Conservation (phyloP, 202 grass and related monocot genomes). For the Alloteropsis angusta region DNA sequence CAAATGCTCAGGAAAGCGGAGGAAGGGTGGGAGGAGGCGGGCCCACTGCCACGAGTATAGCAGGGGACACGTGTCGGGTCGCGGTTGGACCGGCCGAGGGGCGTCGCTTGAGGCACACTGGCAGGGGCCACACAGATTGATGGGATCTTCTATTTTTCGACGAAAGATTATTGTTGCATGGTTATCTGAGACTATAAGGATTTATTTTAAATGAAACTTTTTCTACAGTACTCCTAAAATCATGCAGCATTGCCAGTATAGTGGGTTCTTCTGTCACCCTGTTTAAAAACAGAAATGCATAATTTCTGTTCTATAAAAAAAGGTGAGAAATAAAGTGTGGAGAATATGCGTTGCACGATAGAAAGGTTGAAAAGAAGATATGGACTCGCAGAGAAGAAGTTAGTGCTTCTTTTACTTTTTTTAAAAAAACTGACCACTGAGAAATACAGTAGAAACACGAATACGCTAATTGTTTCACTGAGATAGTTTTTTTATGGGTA, state of each 20-base stretch:
- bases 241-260: neutral
- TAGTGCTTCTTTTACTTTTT: too few species aligned
- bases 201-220: too few species aligned
- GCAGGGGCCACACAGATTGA: neutral
- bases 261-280: neutral
- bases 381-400: too few species aligned
- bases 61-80: neutral
- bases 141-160: too few species aligned
- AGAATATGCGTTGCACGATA: neutral
- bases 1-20: neutral
- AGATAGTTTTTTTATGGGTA: too few species aligned
- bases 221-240: neutral
- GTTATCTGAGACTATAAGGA: too few species aligned
- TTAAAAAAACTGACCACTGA: too few species aligned
- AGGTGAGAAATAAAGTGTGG: neutral
- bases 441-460: too few species aligned
- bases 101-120: neutral
- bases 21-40: neutral
- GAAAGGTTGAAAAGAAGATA: neutral
- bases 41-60: neutral
- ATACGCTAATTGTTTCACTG: too few species aligned
- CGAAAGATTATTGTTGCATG: too few species aligned
- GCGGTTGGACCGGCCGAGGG: neutral
- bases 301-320: neutral
- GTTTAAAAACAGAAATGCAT: neutral